Conservation (phyloP, 768 basidiomycete genomes). For the Ephemerocybe angulata region DNA sequence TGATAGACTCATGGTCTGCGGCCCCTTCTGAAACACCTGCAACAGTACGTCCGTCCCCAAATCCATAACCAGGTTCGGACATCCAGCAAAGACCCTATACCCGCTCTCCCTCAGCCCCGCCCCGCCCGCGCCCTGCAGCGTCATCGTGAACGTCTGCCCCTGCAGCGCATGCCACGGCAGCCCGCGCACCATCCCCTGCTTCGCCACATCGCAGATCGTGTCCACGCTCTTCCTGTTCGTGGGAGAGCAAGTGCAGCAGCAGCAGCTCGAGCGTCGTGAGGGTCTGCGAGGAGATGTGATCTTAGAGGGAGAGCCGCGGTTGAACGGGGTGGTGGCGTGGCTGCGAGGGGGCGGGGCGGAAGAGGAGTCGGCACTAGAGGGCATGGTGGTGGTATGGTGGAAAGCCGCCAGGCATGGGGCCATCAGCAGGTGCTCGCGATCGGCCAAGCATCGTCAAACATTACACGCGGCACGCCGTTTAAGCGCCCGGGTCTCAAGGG, state of each 20-base stretch:
- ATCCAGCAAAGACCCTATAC: slow-evolving; percentile 68
- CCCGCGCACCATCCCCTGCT: slow-evolving; percentile 69
- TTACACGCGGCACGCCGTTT: no score
- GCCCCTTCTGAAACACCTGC: slow-evolving; percentile 59
- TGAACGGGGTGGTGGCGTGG: slow-evolving; percentile 12
- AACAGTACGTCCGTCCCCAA: slow-evolving; percentile 69
- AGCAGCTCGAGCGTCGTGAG: slow-evolving; percentile 68
- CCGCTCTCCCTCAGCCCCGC: slow-evolving; percentile 53
- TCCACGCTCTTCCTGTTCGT: slow-evolving; percentile 73
- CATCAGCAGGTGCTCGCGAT: no score
- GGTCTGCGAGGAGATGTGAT: slow-evolving; percentile 66
- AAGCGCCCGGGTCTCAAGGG: no score
- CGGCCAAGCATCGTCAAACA: no score
- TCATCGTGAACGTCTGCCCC: slow-evolving; percentile 66
- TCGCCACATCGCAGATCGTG: slow-evolving; percentile 72
- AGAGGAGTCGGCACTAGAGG: slow-evolving; percentile 79
- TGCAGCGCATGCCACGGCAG: slow-evolving; percentile 82
- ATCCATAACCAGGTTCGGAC: slow-evolving; percentile 74
- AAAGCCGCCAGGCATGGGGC: no score
- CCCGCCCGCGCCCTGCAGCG: slow-evolving; percentile 28
- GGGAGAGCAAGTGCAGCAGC: slow-evolving; percentile 63
- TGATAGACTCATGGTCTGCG: slow-evolving; percentile 61
- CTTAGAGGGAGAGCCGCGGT: slow-evolving; percentile 61
- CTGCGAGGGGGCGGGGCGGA: slow-evolving; percentile 48
- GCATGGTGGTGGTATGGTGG: no score